Percentiles rank a stretch among this genome's conserved stretches.
Evolutionary conservation across 2,329 filamentous ascomycete genomes (phyloP).

Genomic region (Incumbomyces lentus): DNA sequence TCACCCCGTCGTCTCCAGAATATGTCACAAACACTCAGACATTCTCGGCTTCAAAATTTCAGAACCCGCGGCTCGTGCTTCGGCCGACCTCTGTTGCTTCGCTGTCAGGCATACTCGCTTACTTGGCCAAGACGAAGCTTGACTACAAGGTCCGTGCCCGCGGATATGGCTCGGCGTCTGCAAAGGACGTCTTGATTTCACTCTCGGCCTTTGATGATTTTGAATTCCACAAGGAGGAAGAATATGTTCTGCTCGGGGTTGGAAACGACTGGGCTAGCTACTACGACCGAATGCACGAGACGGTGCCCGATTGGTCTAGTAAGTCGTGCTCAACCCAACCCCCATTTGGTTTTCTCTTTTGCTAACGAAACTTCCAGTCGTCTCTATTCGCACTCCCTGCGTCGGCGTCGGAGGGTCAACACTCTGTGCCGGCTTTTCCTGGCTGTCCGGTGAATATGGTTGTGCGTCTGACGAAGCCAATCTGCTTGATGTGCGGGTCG

Average conservation of each 20-base stretch:
- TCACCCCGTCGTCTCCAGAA: slow-evolving; percentile 15
- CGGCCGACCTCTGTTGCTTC: slow-evolving; percentile 24
- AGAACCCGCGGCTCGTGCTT: slow-evolving; percentile 26
- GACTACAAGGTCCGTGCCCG: slow-evolving; percentile 30
- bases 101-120: slow-evolving; percentile 25
- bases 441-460: slow-evolving; percentile 31
- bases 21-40: slow-evolving; percentile 20
- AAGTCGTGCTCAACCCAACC: background rate
- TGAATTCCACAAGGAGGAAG: slow-evolving; percentile 24
- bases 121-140: slow-evolving; percentile 25
- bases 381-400: slow-evolving; percentile 28
- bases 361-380: slow-evolving; percentile 15
- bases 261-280: slow-evolving; percentile 30
- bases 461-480: slow-evolving; percentile 32
- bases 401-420: slow-evolving; percentile 32
- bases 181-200: slow-evolving; percentile 29
- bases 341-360: slow-evolving; percentile 13
- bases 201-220: slow-evolving; percentile 30
- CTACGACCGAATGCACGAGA: slow-evolving; percentile 27
- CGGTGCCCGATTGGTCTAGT: slow-evolving; percentile 25
- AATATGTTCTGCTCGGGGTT: slow-evolving; percentile 27
- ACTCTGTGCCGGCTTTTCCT: slow-evolving; percentile 30
- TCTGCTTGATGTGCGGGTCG: slow-evolving; percentile 31
- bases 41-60: slow-evolving; percentile 28
- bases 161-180: slow-evolving; percentile 29